phyloP scores from a whole-genome alignment of 257 asterid genomes.

The Solanum virginianum region DNA sequence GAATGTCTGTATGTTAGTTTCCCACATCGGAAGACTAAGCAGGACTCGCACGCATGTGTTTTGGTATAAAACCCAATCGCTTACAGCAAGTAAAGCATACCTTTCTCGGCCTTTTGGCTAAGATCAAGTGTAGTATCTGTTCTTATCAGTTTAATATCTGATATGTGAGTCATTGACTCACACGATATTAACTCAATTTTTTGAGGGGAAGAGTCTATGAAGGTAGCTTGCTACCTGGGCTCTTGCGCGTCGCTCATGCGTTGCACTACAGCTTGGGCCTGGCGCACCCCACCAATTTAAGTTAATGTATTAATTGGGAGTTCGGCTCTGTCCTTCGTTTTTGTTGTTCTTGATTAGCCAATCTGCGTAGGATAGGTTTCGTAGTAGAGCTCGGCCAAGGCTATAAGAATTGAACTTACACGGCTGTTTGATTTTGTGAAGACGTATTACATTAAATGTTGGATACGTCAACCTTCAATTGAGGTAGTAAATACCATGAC shows the following conservation, averaged over 20 bases:
- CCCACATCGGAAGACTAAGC: not conserved
- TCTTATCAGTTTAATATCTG: constrained; percentile 40
- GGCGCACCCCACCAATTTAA: not conserved
- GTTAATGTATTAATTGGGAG: accelerated
- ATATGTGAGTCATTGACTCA: too few species aligned
- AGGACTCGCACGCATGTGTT: too few species aligned
- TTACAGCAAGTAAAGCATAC: not conserved
- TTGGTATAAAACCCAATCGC: not conserved
- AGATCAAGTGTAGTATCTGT: constrained; percentile 46
- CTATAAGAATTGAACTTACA: too few species aligned
- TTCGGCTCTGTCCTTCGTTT: not conserved
- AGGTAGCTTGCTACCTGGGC: not conserved
- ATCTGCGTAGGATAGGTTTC: too few species aligned
- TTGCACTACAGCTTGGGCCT: not conserved
- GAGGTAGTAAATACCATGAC: not conserved
- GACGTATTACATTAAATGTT: not conserved
- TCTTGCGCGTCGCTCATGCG: not conserved
- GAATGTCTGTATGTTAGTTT: not conserved
- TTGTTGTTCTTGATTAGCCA: too few species aligned
- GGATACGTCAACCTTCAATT: not conserved
- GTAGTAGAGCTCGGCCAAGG: too few species aligned
- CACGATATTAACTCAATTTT: not conserved
- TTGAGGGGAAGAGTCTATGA: not conserved
- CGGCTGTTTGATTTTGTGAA: not conserved
- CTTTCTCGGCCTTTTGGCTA: constrained; percentile 52